Percentiles rank a stretch among this genome's conserved stretches.
phyloP scores from a whole-genome alignment of 1,284 basidiomycete genomes.

The Trametes pubescens region DNA sequence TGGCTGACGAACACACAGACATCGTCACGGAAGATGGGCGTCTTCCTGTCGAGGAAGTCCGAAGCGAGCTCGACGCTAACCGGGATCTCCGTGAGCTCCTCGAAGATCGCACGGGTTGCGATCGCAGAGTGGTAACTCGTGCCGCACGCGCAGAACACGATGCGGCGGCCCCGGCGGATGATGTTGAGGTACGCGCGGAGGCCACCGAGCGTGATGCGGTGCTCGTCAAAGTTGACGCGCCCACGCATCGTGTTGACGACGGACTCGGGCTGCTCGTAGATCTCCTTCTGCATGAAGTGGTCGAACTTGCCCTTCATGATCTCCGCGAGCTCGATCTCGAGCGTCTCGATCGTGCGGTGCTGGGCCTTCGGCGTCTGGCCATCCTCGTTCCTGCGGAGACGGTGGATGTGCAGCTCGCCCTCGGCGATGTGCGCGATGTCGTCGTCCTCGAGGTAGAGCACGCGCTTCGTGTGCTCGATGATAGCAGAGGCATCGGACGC shows the following conservation, averaged over 20 bases:
- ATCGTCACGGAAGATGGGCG: slow-evolving; percentile 99
- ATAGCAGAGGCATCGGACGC: slow-evolving; percentile 97
- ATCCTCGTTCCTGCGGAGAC: slow-evolving; percentile 89
- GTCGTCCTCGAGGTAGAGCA: slow-evolving; percentile 98
- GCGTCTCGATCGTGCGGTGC: slow-evolving; percentile 96
- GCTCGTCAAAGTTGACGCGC: slow-evolving; percentile 97
- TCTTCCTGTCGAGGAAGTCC: slow-evolving; percentile 98
- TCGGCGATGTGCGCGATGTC: slow-evolving; percentile 98
- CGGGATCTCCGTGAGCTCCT: slow-evolving; percentile 99
- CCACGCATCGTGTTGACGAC: slow-evolving; percentile 99
- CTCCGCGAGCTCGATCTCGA: slow-evolving; percentile 98
- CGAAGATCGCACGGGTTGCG: slow-evolving; percentile 98
- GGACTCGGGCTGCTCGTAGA: slow-evolving; percentile 99
- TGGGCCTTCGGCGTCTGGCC: slow-evolving; percentile 71
- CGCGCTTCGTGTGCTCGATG: slow-evolving; percentile 99
- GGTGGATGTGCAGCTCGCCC: slow-evolving; percentile 98
- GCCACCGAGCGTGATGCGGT: slow-evolving; percentile 94
- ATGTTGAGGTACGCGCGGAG: slow-evolving; percentile 95
- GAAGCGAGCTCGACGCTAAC: slow-evolving; percentile 97
- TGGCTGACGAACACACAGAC: slow-evolving; percentile 97
- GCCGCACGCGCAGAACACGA: slow-evolving; percentile 98
- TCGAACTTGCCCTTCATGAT: slow-evolving; percentile 99
- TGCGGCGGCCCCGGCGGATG: slow-evolving; percentile 93
- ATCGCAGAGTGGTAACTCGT: slow-evolving; percentile 98
- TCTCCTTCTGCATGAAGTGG: slow-evolving; percentile 99